Conservation (phyloP, 768 basidiomycete genomes). For the Trametes cingulata region DNA sequence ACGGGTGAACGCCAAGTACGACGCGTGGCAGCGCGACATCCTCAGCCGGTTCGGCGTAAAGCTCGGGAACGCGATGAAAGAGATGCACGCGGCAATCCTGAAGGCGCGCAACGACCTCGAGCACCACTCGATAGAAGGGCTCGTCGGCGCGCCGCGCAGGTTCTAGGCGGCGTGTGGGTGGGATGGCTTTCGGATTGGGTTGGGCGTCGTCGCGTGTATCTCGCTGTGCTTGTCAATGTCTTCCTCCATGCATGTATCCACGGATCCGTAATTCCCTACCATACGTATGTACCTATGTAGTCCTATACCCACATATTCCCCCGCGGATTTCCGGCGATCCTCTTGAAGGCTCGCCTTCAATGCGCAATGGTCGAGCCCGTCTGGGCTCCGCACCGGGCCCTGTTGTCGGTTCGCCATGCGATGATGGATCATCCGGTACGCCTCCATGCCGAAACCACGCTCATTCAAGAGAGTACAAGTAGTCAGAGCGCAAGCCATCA, state of each 20-base stretch:
- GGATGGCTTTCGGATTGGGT: constrained; percentile 1
- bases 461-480: too few relatives aligned
- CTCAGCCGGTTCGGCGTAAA: constrained; percentile 90
- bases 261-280: constrained; percentile 20
- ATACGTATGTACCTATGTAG: constrained; percentile 23
- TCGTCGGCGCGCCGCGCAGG: constrained; percentile 58
- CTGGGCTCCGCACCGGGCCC: too few relatives aligned
- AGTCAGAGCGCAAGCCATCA: too few relatives aligned
- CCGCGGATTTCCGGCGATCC: neutral
- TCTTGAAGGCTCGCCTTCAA: too few relatives aligned
- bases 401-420: too few relatives aligned
- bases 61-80: constrained; percentile 94
- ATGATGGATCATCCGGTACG: too few relatives aligned
- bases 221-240: constrained; percentile 18
- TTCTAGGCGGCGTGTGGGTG: constrained; percentile 16
- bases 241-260: constrained; percentile 21
- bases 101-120: constrained; percentile 96
- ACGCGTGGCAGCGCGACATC: constrained; percentile 96
- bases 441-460: too few relatives aligned
- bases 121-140: constrained; percentile 92
- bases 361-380: too few relatives aligned
- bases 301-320: constrained; percentile 21
- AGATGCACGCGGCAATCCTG: constrained; percentile 90
- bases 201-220: constrained; percentile 11
- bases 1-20: constrained; percentile 97